Percentiles rank a stretch among this genome's conserved stretches.
phyloP scores from a whole-genome alignment of 169 alveolate species.

The Amoebophrya sp. region DNA sequence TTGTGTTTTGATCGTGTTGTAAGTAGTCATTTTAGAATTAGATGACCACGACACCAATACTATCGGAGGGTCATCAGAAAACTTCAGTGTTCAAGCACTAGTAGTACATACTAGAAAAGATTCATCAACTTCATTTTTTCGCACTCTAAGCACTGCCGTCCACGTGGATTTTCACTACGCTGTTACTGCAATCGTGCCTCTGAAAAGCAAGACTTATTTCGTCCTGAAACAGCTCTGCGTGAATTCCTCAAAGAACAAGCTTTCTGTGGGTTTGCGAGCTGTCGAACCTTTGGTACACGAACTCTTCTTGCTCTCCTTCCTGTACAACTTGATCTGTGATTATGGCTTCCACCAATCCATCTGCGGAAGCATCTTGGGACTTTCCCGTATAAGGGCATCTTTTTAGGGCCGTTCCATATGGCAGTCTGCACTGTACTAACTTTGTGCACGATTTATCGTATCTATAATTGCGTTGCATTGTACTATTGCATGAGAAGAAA shows the following conservation, averaged over 20 bases:
- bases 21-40: too few species aligned
- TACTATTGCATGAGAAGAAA: background rate
- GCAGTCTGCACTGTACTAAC: too few species aligned
- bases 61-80: too few species aligned
- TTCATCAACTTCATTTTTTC: too few species aligned
- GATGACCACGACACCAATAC: too few species aligned
- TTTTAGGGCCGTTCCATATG: too few species aligned
- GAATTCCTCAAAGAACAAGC: background rate
- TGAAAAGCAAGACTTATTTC: background rate
- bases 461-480: background rate
- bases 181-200: background rate
- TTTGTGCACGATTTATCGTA: too few species aligned
- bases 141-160: too few species aligned
- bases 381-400: background rate
- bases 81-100: too few species aligned
- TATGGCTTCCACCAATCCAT: background rate
- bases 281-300: background rate
- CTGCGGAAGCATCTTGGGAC: too few species aligned
- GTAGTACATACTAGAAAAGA: too few species aligned
- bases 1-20: too few species aligned
- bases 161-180: background rate
- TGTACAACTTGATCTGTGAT: background rate
- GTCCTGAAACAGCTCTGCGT: constrained; percentile 23
- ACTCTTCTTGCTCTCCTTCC: background rate
- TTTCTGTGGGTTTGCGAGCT: background rate